Evolutionary conservation across 2,329 filamentous ascomycete species (phyloP).

Genomic region (Trematosphaeria pertusa): DNA sequence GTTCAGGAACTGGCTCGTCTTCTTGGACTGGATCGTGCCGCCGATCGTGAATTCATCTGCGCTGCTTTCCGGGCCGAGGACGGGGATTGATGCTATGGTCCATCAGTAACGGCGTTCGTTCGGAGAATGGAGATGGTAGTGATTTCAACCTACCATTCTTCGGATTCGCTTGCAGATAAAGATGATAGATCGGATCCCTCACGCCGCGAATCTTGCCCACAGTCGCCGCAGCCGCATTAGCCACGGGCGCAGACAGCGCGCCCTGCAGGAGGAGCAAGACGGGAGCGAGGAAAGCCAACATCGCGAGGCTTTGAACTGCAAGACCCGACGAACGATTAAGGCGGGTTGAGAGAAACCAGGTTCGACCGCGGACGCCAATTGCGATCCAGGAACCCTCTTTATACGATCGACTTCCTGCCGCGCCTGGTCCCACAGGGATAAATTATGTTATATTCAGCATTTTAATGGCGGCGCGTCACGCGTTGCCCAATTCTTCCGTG

Average conservation of each 20-base stretch:
- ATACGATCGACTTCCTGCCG: slow-evolving; percentile 1
- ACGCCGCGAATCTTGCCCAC: slow-evolving; percentile 60
- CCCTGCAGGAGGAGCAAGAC: slow-evolving; percentile 12
- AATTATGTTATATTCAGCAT: slow-evolving; percentile 2
- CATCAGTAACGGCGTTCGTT: too few species aligned
- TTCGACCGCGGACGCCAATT: not conserved
- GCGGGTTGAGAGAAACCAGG: not conserved
- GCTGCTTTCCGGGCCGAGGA: slow-evolving; percentile 60
- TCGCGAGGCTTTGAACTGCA: too few species aligned
- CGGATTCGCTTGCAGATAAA: slow-evolving; percentile 59
- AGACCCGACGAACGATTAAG: too few species aligned
- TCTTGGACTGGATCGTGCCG: slow-evolving; percentile 58
- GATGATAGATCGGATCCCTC: slow-evolving; percentile 59
- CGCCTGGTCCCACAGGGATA: not conserved
- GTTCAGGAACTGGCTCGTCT: slow-evolving; percentile 58
- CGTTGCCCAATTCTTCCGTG: slow-evolving; percentile 12
- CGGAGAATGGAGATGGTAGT: not conserved
- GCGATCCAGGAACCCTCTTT: slow-evolving; percentile 1
- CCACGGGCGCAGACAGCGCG: slow-evolving; percentile 19
- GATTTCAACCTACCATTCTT: slow-evolving; percentile 47
- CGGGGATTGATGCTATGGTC: slow-evolving; percentile 51
- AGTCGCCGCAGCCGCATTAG: slow-evolving; percentile 43
- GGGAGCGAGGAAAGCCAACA: slow-evolving; percentile 15
- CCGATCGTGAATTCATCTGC: slow-evolving; percentile 60
- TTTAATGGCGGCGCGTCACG: slow-evolving; percentile 10